Percentiles rank a stretch among this genome's conserved stretches.
Evolutionary conservation across 768 basidiomycete genomes (phyloP).

Genomic region (Gloeopeniophorella convolvens): DNA sequence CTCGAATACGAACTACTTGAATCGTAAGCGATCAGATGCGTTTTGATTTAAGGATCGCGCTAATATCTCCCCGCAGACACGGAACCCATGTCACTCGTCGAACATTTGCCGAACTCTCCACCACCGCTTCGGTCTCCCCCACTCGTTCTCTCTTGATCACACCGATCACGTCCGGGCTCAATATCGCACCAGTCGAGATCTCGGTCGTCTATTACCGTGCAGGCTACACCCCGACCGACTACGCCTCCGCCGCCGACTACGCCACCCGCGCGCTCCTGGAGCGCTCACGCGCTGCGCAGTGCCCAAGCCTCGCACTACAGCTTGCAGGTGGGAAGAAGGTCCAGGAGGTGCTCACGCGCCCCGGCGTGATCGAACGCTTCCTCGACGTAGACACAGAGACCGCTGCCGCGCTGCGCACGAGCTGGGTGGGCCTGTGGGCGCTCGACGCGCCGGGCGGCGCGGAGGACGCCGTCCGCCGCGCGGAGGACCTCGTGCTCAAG

Average conservation of each 20-base stretch:
- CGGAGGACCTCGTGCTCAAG: conserved; percentile 74
- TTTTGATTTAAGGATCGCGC: neutral
- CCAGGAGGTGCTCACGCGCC: conserved; percentile 77
- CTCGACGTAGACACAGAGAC: conserved; percentile 42
- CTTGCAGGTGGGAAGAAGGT: conserved; percentile 97
- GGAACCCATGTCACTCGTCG: conserved; percentile 68
- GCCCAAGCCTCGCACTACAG: conserved; percentile 84
- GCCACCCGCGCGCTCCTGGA: conserved; percentile 73
- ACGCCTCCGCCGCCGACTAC: conserved; percentile 60
- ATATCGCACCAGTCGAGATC: conserved; percentile 49
- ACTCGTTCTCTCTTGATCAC: conserved; percentile 39
- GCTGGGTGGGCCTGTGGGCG: conserved; percentile 89
- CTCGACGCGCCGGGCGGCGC: conserved; percentile 41
- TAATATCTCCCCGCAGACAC: conserved; percentile 41
- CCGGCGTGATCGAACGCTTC: conserved; percentile 70
- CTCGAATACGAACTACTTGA: conserved; percentile 84
- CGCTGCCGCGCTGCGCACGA: conserved; percentile 52
- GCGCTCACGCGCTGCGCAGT: conserved; percentile 82
- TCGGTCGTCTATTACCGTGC: conserved; percentile 89
- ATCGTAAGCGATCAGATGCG: conserved; percentile 39
- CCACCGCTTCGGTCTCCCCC: conserved; percentile 38
- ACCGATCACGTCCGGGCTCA: conserved; percentile 27
- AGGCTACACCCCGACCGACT: conserved; percentile 82
- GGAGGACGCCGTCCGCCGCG: conserved; percentile 42
- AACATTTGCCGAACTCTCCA: conserved; percentile 63